Conservation (phyloP, 305 asterid genomes). For the Fraxinus latifolia region DNA sequence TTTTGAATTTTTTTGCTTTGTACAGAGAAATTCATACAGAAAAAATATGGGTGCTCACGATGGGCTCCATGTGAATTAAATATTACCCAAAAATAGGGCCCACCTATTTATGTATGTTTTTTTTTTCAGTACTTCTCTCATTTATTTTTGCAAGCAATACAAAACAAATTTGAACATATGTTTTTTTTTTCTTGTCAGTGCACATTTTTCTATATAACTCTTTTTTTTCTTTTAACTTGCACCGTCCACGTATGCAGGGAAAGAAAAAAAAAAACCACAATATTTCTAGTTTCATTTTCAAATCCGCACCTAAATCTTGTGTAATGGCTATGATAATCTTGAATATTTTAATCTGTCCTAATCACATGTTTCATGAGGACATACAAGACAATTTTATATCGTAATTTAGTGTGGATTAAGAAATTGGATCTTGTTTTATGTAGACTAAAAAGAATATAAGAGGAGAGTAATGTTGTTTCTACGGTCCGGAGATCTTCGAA, state of each 20-base stretch:
- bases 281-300: background rate
- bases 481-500: background rate
- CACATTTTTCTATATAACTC: background rate
- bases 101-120: no score
- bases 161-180: background rate
- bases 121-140: no score
- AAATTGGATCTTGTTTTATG: background rate
- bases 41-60: no score
- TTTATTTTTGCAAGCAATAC: background rate
- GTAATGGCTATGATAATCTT: background rate
- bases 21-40: no score
- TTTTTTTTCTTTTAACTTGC: background rate
- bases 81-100: no score
- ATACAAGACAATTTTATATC: background rate
- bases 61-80: no score
- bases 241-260: background rate
- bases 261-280: no score
- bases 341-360: background rate
- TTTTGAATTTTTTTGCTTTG: no score
- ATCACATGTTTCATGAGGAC: background rate
- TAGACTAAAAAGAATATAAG: background rate
- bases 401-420: background rate
- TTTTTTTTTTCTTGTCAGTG: background rate
- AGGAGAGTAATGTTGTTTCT: background rate
- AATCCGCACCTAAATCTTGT: background rate